Evolutionary conservation across 2,329 filamentous ascomycete species (phyloP).

Genomic region (Trichoderma koningii): DNA sequence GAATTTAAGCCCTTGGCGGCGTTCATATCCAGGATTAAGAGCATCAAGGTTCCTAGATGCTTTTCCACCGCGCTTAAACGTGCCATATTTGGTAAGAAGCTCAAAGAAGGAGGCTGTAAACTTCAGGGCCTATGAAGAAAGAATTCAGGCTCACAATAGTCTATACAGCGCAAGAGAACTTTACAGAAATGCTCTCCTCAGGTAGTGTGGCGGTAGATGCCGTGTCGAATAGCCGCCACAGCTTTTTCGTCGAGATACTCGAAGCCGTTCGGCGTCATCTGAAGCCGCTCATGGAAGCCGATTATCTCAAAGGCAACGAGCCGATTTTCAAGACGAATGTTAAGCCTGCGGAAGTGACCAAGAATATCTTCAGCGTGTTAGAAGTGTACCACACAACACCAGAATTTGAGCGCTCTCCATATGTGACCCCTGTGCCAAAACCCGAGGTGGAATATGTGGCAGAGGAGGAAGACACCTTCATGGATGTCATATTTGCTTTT

Average conservation of each 20-base stretch:
- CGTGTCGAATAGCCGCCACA: not conserved
- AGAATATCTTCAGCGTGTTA: not conserved
- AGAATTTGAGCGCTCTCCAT: not conserved
- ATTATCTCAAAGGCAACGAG: not conserved
- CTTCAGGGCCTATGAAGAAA: not conserved
- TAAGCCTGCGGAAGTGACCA: not conserved
- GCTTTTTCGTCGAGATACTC: not conserved
- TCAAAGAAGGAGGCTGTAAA: not conserved
- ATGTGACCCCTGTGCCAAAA: not conserved
- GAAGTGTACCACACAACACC: not conserved
- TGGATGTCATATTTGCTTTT: constrained; percentile 2
- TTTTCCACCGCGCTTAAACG: not conserved
- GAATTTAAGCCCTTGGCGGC: not conserved
- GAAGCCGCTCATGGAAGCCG: not conserved
- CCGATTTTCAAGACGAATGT: not conserved
- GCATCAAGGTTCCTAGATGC: not conserved
- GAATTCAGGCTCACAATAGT: not conserved
- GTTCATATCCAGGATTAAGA: not conserved
- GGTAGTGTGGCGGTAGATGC: not conserved
- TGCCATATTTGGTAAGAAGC: not conserved
- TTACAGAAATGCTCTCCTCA: not conserved
- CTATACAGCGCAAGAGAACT: not conserved
- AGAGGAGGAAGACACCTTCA: not conserved
- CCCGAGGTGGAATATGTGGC: constrained; percentile 2
- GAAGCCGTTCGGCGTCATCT: not conserved